Evolutionary conservation across 2,329 filamentous ascomycete species (phyloP).

Genomic region (Botrytis tulipae): DNA sequence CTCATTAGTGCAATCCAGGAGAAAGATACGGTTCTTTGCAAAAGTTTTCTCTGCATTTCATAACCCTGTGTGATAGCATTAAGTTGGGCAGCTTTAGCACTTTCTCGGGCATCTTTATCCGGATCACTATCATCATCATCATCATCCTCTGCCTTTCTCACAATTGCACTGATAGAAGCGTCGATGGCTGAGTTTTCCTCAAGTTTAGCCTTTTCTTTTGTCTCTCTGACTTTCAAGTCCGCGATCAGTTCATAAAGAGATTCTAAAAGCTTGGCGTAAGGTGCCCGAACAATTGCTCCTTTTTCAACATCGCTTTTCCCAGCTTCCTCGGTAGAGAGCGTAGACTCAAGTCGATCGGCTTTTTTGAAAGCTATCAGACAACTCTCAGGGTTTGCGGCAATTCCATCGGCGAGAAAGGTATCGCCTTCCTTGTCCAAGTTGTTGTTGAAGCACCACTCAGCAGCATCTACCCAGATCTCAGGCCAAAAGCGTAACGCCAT

Average conservation of each 20-base stretch:
- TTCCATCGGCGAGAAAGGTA: constrained; percentile 74
- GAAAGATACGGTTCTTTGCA: constrained; percentile 85
- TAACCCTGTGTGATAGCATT: constrained; percentile 64
- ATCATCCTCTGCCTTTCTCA: constrained; percentile 51
- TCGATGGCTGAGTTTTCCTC: constrained; percentile 48
- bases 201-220: constrained; percentile 55
- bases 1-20: constrained; percentile 95
- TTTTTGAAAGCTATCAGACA: constrained; percentile 86
- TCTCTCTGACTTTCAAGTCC: constrained; percentile 64
- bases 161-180: constrained; percentile 41
- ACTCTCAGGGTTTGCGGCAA: constrained; percentile 89
- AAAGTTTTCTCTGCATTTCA: constrained; percentile 67
- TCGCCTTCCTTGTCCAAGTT: constrained; percentile 63
- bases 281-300: constrained; percentile 67
- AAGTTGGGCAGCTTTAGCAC: constrained; percentile 58
- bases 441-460: constrained; percentile 87
- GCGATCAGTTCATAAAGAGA: constrained; percentile 85
- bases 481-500: constrained; percentile 95
- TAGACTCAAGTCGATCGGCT: constrained; percentile 81
- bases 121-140: constrained; percentile 44
- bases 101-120: constrained; percentile 41
- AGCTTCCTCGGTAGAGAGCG: constrained; percentile 72
- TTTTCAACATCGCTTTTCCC: constrained; percentile 64
- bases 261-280: constrained; percentile 79
- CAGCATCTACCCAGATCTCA: constrained; percentile 92